Evolutionary conservation across 768 basidiomycete species (phyloP).

Genomic region (Leccinum sublutescens): DNA sequence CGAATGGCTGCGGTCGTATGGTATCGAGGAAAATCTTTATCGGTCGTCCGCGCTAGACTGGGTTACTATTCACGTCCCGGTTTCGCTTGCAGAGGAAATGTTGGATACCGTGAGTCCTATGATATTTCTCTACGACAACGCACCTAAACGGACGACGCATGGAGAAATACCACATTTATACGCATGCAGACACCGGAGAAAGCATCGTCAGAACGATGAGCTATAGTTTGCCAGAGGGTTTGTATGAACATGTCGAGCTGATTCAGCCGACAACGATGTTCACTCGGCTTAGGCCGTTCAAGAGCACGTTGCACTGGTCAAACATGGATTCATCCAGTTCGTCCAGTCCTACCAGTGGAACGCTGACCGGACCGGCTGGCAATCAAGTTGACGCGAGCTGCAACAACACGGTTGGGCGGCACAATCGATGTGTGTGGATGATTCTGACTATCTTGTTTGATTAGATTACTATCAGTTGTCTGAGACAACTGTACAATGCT

Average conservation of each 20-base stretch:
- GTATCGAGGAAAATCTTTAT: conserved; percentile 44
- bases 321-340: conserved; percentile 6
- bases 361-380: conserved; percentile 33
- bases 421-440: background rate
- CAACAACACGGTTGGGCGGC: conserved; percentile 32
- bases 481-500: conserved; percentile 56
- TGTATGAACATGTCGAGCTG: conserved; percentile 62
- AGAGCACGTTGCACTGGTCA: conserved; percentile 39
- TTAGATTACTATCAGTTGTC: conserved; percentile 49
- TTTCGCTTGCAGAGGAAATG: conserved; percentile 64
- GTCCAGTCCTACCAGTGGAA: conserved; percentile 3
- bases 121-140: background rate
- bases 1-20: conserved; percentile 60
- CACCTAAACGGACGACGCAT: background rate
- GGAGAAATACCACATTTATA: conserved; percentile 64
- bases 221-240: conserved; percentile 61
- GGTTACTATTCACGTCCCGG: conserved; percentile 58
- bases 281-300: conserved; percentile 43
- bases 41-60: conserved; percentile 70
- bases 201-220: conserved; percentile 59
- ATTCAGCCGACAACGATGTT: conserved; percentile 76
- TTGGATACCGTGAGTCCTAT: conserved; percentile 55
- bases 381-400: conserved; percentile 47
- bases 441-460: background rate
- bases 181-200: conserved; percentile 51